Evolutionary conservation across 768 basidiomycete species (phyloP).

Genomic region (Pulveroboletus sp.): DNA sequence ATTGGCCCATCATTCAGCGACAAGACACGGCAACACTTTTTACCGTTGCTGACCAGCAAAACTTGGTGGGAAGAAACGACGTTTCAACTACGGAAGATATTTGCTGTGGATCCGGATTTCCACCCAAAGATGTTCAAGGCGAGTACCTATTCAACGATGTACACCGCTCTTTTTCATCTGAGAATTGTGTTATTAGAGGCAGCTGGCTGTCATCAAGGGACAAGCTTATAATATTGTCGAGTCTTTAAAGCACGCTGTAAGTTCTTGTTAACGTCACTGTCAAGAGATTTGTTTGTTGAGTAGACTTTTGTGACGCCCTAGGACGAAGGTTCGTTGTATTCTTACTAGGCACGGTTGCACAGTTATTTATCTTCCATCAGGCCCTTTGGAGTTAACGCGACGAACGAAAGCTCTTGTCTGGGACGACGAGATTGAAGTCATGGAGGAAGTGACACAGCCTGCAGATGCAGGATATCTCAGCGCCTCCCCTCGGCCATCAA

Average conservation of each 20-base stretch:
- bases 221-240: constrained; percentile 90
- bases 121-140: constrained; percentile 88
- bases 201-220: constrained; percentile 90
- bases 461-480: constrained; percentile 32
- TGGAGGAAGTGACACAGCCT: constrained; percentile 44
- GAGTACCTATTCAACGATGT: constrained; percentile 21
- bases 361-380: constrained; percentile 34
- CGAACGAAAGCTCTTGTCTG: constrained; percentile 75
- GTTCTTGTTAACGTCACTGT: constrained; percentile 25
- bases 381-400: constrained; percentile 88
- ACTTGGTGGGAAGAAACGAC: constrained; percentile 90
- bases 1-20: constrained; percentile 85
- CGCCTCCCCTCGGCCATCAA: constrained; percentile 56
- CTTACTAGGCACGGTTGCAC: neutral
- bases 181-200: constrained; percentile 45
- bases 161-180: neutral
- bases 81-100: constrained; percentile 67
- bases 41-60: constrained; percentile 78
- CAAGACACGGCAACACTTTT: constrained; percentile 74
- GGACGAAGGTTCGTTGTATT: constrained; percentile 62
- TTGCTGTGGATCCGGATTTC: constrained; percentile 80
- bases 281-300: neutral
- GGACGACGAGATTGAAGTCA: constrained; percentile 79
- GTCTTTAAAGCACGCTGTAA: constrained; percentile 69
- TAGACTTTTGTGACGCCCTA: constrained; percentile 26